phyloP scores from a whole-genome alignment of 345 rosid species.

The Euphorbia pulcherrima region DNA sequence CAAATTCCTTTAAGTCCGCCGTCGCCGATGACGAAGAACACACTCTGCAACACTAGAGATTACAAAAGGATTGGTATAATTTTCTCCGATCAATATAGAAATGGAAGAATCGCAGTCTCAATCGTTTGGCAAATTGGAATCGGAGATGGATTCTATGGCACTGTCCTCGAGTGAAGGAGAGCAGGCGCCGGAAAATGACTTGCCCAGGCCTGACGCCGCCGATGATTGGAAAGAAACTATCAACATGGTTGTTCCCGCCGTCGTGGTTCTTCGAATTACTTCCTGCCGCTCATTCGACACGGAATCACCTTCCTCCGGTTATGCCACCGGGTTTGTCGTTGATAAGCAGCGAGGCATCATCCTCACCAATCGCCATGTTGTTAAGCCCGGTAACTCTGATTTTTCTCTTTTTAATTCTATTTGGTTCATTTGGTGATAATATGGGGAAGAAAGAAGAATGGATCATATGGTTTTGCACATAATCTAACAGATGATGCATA shows the following conservation, averaged over 20 bases:
- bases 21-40: background rate
- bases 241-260: slow-evolving; percentile 76
- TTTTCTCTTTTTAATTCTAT: no score
- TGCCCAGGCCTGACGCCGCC: slow-evolving; percentile 49
- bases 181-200: slow-evolving; percentile 56
- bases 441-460: no score
- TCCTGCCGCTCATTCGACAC: slow-evolving; percentile 93
- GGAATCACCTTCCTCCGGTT: slow-evolving; percentile 65
- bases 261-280: slow-evolving; percentile 77
- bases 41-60: background rate
- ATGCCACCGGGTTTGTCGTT: slow-evolving; percentile 86
- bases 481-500: no score
- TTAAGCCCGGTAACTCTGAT: slow-evolving; percentile 66
- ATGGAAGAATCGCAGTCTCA: slow-evolving; percentile 24
- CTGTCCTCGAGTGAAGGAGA: slow-evolving; percentile 30
- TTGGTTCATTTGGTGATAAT: no score
- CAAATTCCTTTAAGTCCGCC: no score
- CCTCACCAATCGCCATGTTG: slow-evolving; percentile 96
- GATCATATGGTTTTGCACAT: no score
- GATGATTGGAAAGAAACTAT: slow-evolving; percentile 88
- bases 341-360: slow-evolving; percentile 89
- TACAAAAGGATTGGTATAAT: background rate
- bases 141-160: slow-evolving; percentile 33
- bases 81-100: background rate
- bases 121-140: slow-evolving; percentile 29